Conservation (phyloP, 805 yeast genomes). For the Candida golubevii region DNA sequence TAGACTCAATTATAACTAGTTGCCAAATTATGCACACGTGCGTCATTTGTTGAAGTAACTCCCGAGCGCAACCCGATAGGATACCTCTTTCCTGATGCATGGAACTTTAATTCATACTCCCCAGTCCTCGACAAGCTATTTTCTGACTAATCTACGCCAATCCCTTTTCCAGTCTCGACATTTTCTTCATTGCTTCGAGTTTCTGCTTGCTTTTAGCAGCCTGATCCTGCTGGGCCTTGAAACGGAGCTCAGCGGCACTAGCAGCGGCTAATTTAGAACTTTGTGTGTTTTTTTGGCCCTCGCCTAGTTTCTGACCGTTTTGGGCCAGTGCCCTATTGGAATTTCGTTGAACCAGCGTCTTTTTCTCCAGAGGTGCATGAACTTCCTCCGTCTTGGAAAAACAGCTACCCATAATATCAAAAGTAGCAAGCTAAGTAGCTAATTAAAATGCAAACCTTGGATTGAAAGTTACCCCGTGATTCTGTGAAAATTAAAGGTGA, state of each 20-base stretch:
- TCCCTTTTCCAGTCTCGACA: slow-evolving; percentile 33
- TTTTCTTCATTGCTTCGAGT: slow-evolving; percentile 27
- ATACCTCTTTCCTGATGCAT: no score
- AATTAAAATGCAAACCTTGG: no score
- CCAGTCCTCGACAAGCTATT: no score
- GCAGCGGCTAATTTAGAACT: slow-evolving; percentile 32
- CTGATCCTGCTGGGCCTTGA: slow-evolving; percentile 25
- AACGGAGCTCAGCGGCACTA: slow-evolving; percentile 37
- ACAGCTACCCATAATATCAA: slow-evolving; percentile 17
- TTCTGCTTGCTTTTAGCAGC: slow-evolving; percentile 25
- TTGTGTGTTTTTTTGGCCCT: slow-evolving; percentile 2
- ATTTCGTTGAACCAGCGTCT: not conserved
- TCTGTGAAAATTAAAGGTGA: no score
- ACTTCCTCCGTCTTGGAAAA: slow-evolving; percentile 11
- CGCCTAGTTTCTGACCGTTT: slow-evolving; percentile 19
- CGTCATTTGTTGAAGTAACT: no score
- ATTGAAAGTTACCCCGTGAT: no score
- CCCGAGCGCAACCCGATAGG: no score
- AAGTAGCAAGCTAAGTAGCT: no score
- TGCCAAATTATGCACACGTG: no score
- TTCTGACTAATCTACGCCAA: slow-evolving; percentile 12
- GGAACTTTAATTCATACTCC: no score
- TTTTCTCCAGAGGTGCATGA: not conserved
- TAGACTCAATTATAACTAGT: no score
- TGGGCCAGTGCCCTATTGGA: not conserved